Conservation (phyloP, 352 stramenopile species). For the Phytophthora nicotianae region DNA sequence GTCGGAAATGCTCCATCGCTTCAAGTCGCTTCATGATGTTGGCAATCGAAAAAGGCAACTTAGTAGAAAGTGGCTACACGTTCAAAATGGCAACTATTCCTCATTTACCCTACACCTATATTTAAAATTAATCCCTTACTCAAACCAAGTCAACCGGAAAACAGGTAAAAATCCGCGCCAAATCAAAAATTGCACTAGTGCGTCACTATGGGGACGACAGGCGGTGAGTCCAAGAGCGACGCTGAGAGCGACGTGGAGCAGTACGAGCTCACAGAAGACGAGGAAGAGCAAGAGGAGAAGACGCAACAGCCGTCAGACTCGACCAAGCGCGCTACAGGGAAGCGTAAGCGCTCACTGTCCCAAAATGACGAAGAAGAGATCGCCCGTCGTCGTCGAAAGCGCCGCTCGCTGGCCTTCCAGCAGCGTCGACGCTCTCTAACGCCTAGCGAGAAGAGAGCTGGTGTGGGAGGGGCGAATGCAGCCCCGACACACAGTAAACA, state of each 20-base stretch:
- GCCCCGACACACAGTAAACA: constrained; percentile 53
- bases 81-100: not conserved
- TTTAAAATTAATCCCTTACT: constrained; percentile 13
- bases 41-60: not conserved
- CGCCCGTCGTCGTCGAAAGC: constrained; percentile 55
- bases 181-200: not conserved
- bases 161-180: not conserved
- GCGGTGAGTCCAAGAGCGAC: constrained; percentile 37
- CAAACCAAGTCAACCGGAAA: not conserved
- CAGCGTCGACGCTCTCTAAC: constrained; percentile 76
- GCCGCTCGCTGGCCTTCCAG: constrained; percentile 74
- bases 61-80: constrained; percentile 15
- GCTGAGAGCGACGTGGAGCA: constrained; percentile 31
- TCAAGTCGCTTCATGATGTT: constrained; percentile 53
- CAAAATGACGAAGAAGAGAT: constrained; percentile 74
- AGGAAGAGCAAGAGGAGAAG: constrained; percentile 32
- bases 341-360: constrained; percentile 60
- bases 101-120: not conserved
- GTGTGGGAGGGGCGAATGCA: constrained; percentile 4
- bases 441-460: constrained; percentile 39
- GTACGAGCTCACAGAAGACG: constrained; percentile 37
- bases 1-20: constrained; percentile 69
- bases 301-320: constrained; percentile 14
- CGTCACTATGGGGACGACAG: constrained; percentile 24
- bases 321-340: constrained; percentile 41